These are phyloP conservation scores for Casuarina glauca DNA, from an alignment of 306 rosid species.

Conservation along the genomic window DNA sequence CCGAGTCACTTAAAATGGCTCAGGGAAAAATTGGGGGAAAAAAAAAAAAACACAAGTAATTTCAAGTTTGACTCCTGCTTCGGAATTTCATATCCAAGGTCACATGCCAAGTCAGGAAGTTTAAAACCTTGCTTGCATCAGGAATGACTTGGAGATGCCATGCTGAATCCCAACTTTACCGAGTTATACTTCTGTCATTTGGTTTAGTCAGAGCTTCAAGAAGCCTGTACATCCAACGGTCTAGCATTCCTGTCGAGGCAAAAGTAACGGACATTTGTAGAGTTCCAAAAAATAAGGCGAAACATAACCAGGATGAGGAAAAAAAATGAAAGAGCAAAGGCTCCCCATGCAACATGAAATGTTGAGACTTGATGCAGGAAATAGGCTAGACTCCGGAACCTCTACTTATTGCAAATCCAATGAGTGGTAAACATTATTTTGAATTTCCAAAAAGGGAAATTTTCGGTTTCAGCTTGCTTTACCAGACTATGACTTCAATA, in stretches of 20 bases:
- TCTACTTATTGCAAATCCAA: not conserved
- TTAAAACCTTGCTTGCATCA: constrained; percentile 5
- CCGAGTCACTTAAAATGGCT: not conserved
- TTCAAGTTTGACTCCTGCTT: constrained; percentile 4
- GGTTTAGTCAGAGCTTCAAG: constrained; percentile 74
- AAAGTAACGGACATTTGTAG: not conserved
- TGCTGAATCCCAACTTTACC: constrained; percentile 27
- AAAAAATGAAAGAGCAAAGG: not conserved
- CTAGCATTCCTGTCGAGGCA: constrained; percentile 74
- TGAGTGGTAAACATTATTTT: not conserved
- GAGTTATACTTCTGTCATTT: constrained; percentile 46
- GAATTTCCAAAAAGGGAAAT: not conserved
- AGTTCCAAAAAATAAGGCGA: constrained; percentile 1
- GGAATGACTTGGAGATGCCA: constrained; percentile 10
- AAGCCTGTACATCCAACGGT: constrained; percentile 91
- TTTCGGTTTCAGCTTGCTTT: not conserved
- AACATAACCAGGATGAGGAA: not conserved
- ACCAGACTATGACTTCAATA: constrained; percentile 4
- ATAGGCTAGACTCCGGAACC: not conserved
- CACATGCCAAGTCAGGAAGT: constrained; percentile 7
- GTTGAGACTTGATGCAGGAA: not conserved
- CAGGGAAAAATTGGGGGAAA: not conserved
- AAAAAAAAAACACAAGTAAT: constrained; percentile 13
- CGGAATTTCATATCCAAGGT: constrained; percentile 17
- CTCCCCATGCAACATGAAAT: not conserved